These are phyloP conservation scores for Chlorophyllum brunneum DNA, from an alignment of 768 basidiomycete species.

Conservation along the genomic window DNA sequence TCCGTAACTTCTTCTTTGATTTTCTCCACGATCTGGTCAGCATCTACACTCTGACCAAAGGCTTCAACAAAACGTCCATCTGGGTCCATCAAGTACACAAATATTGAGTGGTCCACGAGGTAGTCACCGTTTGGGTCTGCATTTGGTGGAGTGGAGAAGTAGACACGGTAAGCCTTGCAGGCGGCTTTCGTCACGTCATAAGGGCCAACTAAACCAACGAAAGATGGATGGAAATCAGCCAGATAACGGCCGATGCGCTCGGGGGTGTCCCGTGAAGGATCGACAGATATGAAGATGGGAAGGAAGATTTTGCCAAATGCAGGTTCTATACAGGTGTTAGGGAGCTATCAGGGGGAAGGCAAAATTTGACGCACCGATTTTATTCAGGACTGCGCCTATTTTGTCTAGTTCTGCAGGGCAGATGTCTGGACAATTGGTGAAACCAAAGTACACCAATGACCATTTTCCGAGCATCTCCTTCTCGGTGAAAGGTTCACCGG, in stretches of 20 bases:
- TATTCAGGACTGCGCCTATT: slow-evolving; percentile 71
- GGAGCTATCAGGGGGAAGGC: background rate
- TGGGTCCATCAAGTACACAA: slow-evolving; percentile 98
- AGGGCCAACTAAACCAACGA: slow-evolving; percentile 83
- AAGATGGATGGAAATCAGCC: slow-evolving; percentile 86
- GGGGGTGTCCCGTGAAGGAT: slow-evolving; percentile 85
- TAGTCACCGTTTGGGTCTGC: slow-evolving; percentile 91
- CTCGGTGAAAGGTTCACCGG: slow-evolving; percentile 73
- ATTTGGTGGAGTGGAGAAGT: slow-evolving; percentile 93
- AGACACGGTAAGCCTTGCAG: slow-evolving; percentile 96
- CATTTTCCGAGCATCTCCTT: slow-evolving; percentile 84
- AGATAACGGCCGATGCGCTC: slow-evolving; percentile 60
- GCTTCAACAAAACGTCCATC: slow-evolving; percentile 93
- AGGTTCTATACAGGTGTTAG: slow-evolving; percentile 44
- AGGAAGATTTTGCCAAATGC: slow-evolving; percentile 69
- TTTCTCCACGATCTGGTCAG: slow-evolving; percentile 63
- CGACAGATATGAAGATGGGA: slow-evolving; percentile 94
- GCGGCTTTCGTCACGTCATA: slow-evolving; percentile 80
- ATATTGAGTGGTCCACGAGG: slow-evolving; percentile 95
- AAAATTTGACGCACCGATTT: slow-evolving; percentile 59
- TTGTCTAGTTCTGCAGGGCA: slow-evolving; percentile 98
- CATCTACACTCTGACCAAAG: slow-evolving; percentile 79
- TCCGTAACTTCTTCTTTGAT: slow-evolving; percentile 46
- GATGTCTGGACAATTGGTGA: slow-evolving; percentile 99
- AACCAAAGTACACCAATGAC: slow-evolving; percentile 96